Base-by-base conservation (phyloP, 225 moss, liverwort and hornwort species). In the Physcomitrellopsis africana region DNA sequence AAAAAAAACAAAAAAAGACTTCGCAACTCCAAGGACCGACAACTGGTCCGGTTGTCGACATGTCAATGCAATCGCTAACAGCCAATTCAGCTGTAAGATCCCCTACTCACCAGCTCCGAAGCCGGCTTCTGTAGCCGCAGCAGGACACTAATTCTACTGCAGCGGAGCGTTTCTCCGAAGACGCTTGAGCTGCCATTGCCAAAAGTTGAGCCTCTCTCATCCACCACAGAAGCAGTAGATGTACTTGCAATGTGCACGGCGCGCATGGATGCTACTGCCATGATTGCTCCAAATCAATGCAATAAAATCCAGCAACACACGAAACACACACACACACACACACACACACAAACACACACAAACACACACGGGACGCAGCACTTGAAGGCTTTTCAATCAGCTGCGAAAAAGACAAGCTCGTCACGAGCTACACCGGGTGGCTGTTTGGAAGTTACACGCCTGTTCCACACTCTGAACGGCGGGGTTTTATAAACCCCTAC, bases 221-320 rank as follows among this genome's bases (percentile, higher is more conserved):
- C 51, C 67, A 18, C 73, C 26, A 16, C 26, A 17, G 56, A 26
- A 44, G 47, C 72, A 29, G 44, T 66, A 0, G 56, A 41, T 5
- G 65, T 8, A 37, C 67, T 47, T 43, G 58, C 43, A 13, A 61
- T 41, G 63, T 43, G 62, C 69, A 37, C 19, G 61, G 54, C 53
- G 7, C 76, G 76, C 58, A 84, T 29, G 63, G 84, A 84, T 12
- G 72, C 82, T 10, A 67, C 74, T 63, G 87, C 79, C 87, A 81
- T 87, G 24, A 60, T 78, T 47, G 45, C 19, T 51, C 16, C 29
- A 8, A 9, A n/a, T n/a, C 51, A 61, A 47, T 20, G 63, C 68
- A 51, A 55, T 22, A 22, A 43, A 76, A 26, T 18, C 42, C 29
- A 13, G 27, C 10, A 3, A 15, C 32, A 16, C n/a, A 62, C 2